Percentiles rank a stretch among this genome's conserved stretches.
Evolutionary conservation across 345 rosid genomes (phyloP).

Genomic region (Clarkia xantiana): DNA sequence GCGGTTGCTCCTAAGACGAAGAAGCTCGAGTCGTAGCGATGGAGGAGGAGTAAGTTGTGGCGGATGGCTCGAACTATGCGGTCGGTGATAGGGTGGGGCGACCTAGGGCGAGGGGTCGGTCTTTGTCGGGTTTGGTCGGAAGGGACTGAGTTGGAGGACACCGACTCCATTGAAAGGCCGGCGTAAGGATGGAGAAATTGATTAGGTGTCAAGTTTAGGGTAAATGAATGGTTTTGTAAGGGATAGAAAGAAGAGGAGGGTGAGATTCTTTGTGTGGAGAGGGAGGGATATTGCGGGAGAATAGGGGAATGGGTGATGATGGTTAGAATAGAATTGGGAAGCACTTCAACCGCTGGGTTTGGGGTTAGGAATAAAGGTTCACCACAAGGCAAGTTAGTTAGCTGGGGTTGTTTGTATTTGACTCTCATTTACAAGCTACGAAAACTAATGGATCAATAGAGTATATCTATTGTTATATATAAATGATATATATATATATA

Average conservation of each 20-base stretch:
- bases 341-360: background rate
- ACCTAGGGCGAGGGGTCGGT: constrained; percentile 13
- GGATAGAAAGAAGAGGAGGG: background rate
- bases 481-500: too few species aligned
- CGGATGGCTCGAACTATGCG: constrained; percentile 57
- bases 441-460: too few species aligned
- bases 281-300: constrained; percentile 39
- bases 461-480: too few species aligned
- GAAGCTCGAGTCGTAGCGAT: constrained; percentile 41
- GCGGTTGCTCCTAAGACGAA: constrained; percentile 75
- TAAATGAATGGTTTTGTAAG: background rate
- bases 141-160: constrained; percentile 23
- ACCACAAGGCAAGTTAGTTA: constrained; percentile 14
- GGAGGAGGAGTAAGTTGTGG: constrained; percentile 56
- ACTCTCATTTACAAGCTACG: background rate
- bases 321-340: constrained; percentile 2
- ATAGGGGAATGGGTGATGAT: constrained; percentile 12
- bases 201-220: background rate
- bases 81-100: constrained; percentile 38
- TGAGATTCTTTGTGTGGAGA: constrained; percentile 31
- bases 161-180: constrained; percentile 29
- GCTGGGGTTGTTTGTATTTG: background rate
- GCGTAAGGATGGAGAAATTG: too few species aligned
- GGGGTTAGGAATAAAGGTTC: constrained; percentile 6
- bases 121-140: constrained; percentile 5